Evolutionary conservation across 768 basidiomycete species (phyloP).

Genomic region (Podaxis sp.): DNA sequence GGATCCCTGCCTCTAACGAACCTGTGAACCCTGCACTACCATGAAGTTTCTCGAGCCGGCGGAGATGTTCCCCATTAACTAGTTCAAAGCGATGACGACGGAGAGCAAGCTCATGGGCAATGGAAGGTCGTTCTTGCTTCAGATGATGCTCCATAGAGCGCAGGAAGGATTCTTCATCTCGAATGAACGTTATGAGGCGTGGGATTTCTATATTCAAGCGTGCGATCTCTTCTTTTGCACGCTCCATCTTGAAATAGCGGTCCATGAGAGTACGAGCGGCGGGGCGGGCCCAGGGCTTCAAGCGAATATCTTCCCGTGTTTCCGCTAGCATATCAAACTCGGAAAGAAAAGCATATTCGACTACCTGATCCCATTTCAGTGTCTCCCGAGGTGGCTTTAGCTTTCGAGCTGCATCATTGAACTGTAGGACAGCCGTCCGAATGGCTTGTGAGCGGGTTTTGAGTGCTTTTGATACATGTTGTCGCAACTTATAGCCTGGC

Average conservation of each 20-base stretch:
- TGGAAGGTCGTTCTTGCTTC: not conserved
- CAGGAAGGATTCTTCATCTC: constrained; percentile 8
- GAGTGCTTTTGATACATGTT: constrained; percentile 2
- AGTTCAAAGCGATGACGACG: not conserved
- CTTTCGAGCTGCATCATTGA: constrained; percentile 5
- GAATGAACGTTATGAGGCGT: constrained; percentile 6
- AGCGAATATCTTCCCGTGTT: not conserved
- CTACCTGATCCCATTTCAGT: constrained; percentile 7
- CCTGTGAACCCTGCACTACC: not conserved
- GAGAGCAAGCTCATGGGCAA: not conserved
- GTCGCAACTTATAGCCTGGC: not conserved
- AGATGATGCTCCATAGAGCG: not conserved
- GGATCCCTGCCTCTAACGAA: no score
- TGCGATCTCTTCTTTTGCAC: constrained; percentile 10
- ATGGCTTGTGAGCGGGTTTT: constrained; percentile 10
- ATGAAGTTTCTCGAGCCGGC: not conserved
- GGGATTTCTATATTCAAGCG: constrained; percentile 13
- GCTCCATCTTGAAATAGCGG: constrained; percentile 6
- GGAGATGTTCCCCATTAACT: not conserved
- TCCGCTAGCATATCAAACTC: constrained; percentile 11
- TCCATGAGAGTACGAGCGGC: constrained; percentile 5
- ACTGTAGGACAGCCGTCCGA: not conserved
- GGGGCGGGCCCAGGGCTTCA: not conserved
- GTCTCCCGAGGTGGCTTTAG: not conserved
- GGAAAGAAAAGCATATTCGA: constrained; percentile 11